Percentiles rank a stretch among this genome's conserved stretches.
These are phyloP conservation scores for Zea luxurians DNA, from an alignment of 176 grass and related monocot species.

Conservation along the genomic window DNA sequence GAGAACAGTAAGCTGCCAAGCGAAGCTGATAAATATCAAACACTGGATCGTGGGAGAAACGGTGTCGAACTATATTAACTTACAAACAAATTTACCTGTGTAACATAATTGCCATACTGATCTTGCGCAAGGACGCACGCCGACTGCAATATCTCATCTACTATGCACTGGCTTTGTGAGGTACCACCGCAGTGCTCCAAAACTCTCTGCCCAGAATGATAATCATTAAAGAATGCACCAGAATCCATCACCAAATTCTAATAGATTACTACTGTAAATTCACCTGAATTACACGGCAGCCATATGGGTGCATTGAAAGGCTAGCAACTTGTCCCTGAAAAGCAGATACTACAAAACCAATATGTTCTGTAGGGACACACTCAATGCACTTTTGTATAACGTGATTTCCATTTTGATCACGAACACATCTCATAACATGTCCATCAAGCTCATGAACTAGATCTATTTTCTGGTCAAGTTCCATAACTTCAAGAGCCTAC, in stretches of 20 bases:
- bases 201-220: conserved; percentile 62
- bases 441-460: conserved; percentile 91
- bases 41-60: not conserved
- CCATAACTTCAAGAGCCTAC: conserved; percentile 95
- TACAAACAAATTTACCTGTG: conserved; percentile 58
- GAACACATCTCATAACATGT: conserved; percentile 86
- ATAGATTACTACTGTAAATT: conserved; percentile 18
- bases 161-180: conserved; percentile 83
- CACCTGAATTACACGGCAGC: conserved; percentile 98
- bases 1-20: conserved; percentile 21
- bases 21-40: not conserved
- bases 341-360: conserved; percentile 79
- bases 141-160: conserved; percentile 95
- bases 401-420: conserved; percentile 98
- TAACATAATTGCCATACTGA: conserved; percentile 99
- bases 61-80: not conserved
- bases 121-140: conserved; percentile 88
- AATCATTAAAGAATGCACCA: conserved; percentile 8
- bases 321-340: conserved; percentile 84
- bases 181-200: conserved; percentile 83
- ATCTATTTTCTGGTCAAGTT: conserved; percentile 83
- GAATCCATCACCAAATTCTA: conserved; percentile 7
- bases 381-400: conserved; percentile 99
- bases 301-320: conserved; percentile 95
- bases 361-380: conserved; percentile 80